Evolutionary conservation across 495 filamentous ascomycete genomes (phyloP).

Genomic region (Hypomontagnella monticulosa): DNA sequence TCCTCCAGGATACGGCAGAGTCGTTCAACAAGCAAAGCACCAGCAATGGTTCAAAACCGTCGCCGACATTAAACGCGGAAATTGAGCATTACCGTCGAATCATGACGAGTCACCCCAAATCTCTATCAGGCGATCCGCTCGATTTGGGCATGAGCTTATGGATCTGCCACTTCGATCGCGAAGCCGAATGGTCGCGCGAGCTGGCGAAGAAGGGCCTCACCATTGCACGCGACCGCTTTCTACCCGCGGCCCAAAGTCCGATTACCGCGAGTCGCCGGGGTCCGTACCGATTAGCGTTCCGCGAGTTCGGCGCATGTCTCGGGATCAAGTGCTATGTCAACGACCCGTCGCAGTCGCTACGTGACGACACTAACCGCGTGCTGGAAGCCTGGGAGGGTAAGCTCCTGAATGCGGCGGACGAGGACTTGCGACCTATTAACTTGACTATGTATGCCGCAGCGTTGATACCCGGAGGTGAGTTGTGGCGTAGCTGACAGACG

Average conservation of each 20-base stretch:
- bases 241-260: constrained; percentile 55
- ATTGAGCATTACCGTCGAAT: constrained; percentile 67
- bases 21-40: constrained; percentile 36
- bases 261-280: constrained; percentile 33
- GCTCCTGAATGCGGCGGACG: constrained; percentile 54
- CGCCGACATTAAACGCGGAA: constrained; percentile 56
- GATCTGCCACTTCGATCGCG: constrained; percentile 67
- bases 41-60: neutral
- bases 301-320: constrained; percentile 69
- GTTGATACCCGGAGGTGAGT: constrained; percentile 69
- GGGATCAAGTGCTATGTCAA: constrained; percentile 66
- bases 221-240: constrained; percentile 49
- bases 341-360: constrained; percentile 50
- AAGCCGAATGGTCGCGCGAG: constrained; percentile 60
- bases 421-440: constrained; percentile 67
- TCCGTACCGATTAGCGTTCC: constrained; percentile 64
- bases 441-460: constrained; percentile 74
- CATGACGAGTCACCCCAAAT: constrained; percentile 61
- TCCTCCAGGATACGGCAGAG: constrained; percentile 60
- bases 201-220: constrained; percentile 58
- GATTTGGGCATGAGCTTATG: constrained; percentile 75
- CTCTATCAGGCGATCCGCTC: constrained; percentile 63
- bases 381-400: constrained; percentile 64
- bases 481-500: neutral
- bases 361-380: constrained; percentile 55